A percentile compares a stretch with the other conserved stretches of the same genome.
Evolutionary conservation across 306 rosid genomes (phyloP).

Genomic region (Amphicarpaea edgeworthii): DNA sequence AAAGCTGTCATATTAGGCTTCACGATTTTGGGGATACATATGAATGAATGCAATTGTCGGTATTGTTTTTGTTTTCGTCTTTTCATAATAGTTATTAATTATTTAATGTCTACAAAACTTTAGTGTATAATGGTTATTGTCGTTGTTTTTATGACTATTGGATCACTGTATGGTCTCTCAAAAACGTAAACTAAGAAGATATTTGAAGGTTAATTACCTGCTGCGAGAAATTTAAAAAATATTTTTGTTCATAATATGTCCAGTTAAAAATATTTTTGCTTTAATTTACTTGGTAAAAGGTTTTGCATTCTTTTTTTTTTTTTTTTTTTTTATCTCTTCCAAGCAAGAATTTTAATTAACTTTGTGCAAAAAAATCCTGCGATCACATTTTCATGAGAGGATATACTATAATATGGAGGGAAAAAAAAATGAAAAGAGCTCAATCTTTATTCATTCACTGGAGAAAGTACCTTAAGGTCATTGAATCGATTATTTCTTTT

Average conservation of each 20-base stretch:
- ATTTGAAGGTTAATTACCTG: too few relatives aligned
- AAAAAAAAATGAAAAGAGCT: too few relatives aligned
- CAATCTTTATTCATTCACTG: too few relatives aligned
- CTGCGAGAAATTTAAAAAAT: neutral
- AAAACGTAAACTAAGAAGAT: too few relatives aligned
- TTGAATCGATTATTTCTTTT: neutral
- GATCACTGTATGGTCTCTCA: neutral
- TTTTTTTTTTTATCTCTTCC: neutral
- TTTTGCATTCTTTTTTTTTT: neutral
- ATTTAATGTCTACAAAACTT: neutral
- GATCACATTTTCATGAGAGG: neutral
- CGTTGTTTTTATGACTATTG: neutral
- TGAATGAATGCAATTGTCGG: conserved; percentile 20
- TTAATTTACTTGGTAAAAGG: neutral
- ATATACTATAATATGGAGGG: neutral
- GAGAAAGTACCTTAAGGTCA: too few relatives aligned
- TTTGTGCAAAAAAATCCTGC: neutral
- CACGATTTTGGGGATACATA: neutral
- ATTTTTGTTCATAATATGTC: neutral
- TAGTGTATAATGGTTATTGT: neutral
- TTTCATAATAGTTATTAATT: neutral
- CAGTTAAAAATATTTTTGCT: neutral
- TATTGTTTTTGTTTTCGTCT: neutral
- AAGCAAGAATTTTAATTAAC: neutral
- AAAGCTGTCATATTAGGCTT: conserved; percentile 12